Conservation (phyloP, 1,284 basidiomycete genomes). For the Sporisorium sorghi region DNA sequence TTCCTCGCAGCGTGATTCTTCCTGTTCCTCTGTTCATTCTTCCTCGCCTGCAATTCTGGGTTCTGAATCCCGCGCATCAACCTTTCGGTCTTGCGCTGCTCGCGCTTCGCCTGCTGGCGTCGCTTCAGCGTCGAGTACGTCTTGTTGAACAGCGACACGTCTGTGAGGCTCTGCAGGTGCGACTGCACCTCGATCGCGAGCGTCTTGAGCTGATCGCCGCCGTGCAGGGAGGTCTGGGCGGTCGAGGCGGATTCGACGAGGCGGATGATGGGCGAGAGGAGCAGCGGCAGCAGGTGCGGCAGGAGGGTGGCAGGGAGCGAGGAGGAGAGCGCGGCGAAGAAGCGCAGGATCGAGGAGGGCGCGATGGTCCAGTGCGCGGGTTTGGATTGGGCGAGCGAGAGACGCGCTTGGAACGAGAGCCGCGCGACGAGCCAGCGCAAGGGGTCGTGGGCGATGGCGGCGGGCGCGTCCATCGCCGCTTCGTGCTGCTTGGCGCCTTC, state of each 20-base stretch:
- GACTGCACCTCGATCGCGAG: slow-evolving; percentile 87
- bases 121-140: slow-evolving; percentile 85
- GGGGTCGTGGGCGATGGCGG: slow-evolving; percentile 72
- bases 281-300: slow-evolving; percentile 81
- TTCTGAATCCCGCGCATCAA: slow-evolving; percentile 70
- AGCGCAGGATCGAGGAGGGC: slow-evolving; percentile 81
- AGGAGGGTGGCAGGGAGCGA: slow-evolving; percentile 64
- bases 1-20: slow-evolving; percentile 41
- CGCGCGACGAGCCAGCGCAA: slow-evolving; percentile 93
- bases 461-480: slow-evolving; percentile 31
- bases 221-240: slow-evolving; percentile 73
- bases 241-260: slow-evolving; percentile 78
- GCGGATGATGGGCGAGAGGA: slow-evolving; percentile 87
- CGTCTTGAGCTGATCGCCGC: slow-evolving; percentile 80
- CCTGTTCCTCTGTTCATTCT: slow-evolving; percentile 25
- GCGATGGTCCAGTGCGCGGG: slow-evolving; percentile 78
- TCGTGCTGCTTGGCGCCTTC: slow-evolving; percentile 56
- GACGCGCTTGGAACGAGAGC: slow-evolving; percentile 83
- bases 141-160: slow-evolving; percentile 81
- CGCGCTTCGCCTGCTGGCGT: slow-evolving; percentile 76
- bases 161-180: slow-evolving; percentile 85
- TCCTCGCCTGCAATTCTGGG: slow-evolving; percentile 52
- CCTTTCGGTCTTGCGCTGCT: slow-evolving; percentile 79
- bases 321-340: slow-evolving; percentile 52
- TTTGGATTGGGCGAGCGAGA: slow-evolving; percentile 66